Evolutionary conservation across 208 protist species (phyloP).

Genomic region (Leptomonas pyrrhocoris): DNA sequence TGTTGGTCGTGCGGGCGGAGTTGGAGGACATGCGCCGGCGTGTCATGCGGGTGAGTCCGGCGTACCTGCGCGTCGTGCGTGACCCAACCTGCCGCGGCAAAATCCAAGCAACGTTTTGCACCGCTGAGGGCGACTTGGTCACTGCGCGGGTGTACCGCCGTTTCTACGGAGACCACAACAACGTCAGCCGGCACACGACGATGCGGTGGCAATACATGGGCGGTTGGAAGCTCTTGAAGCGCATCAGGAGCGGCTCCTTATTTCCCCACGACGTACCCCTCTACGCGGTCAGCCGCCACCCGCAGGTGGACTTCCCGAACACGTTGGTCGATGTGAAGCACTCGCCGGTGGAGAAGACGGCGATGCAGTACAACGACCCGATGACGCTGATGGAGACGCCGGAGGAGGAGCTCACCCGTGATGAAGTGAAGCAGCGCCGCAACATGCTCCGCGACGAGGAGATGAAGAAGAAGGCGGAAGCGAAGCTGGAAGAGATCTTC

Average conservation of each 20-base stretch:
- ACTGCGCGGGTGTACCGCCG: conserved; percentile 81
- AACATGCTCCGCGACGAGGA: conserved; percentile 49
- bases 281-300: conserved; percentile 74
- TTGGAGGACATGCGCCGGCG: conserved; percentile 62
- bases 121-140: conserved; percentile 72
- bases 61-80: conserved; percentile 79
- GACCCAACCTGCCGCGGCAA: conserved; percentile 84
- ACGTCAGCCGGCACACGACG: conserved; percentile 61
- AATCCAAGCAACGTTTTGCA: conserved; percentile 84
- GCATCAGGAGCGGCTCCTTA: conserved; percentile 67
- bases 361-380: conserved; percentile 88
- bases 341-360: conserved; percentile 83
- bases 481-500: conserved; percentile 74
- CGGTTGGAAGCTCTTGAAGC: conserved; percentile 85
- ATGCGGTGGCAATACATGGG: conserved; percentile 91
- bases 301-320: conserved; percentile 86
- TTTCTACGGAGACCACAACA: conserved; percentile 82
- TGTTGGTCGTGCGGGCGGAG: conserved; percentile 84
- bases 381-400: conserved; percentile 47
- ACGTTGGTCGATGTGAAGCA: conserved; percentile 71
- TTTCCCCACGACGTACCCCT: conserved; percentile 84
- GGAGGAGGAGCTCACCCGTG: conserved; percentile 59
- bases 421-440: conserved; percentile 59
- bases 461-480: conserved; percentile 66
- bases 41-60: conserved; percentile 42